phyloP scores from a whole-genome alignment of 2,329 filamentous ascomycete genomes.

The Bipolaris cookei region DNA sequence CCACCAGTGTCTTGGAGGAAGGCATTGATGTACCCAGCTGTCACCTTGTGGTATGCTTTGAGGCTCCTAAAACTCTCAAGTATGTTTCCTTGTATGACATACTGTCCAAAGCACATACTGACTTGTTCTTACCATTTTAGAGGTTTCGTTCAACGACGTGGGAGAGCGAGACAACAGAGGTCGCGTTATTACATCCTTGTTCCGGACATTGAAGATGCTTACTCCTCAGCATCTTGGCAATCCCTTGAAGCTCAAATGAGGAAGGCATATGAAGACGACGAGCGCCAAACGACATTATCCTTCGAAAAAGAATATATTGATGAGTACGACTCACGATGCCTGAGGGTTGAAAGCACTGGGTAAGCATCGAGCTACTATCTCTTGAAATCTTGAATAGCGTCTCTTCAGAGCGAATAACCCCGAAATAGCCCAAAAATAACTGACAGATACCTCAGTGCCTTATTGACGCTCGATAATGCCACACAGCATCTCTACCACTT shows the following conservation, averaged over 20 bases:
- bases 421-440: background rate
- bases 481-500: slow-evolving; percentile 82
- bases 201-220: slow-evolving; percentile 42
- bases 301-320: slow-evolving; percentile 58
- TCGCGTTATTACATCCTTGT: slow-evolving; percentile 64
- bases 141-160: slow-evolving; percentile 69
- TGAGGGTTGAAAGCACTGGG: slow-evolving; percentile 36
- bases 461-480: slow-evolving; percentile 75
- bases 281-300: slow-evolving; percentile 58
- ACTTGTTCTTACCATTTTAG: background rate
- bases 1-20: slow-evolving; percentile 66
- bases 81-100: background rate
- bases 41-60: slow-evolving; percentile 69
- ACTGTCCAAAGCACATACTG: background rate
- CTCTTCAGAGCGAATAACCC: background rate
- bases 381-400: background rate
- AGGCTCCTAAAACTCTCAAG: slow-evolving; percentile 66
- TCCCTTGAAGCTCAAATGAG: slow-evolving; percentile 76
- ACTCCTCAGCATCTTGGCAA: slow-evolving; percentile 62
- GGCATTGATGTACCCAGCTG: slow-evolving; percentile 69
- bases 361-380: slow-evolving; percentile 22
- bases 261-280: slow-evolving; percentile 68
- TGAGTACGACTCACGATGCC: slow-evolving; percentile 44
- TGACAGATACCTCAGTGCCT: slow-evolving; percentile 56
- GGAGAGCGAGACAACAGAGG: slow-evolving; percentile 64